Evolutionary conservation across 495 filamentous ascomycete genomes (phyloP), one percentile per base, ranked within the genome.

Genomic region (Pseudomonodictys pantanalensis): DNA sequence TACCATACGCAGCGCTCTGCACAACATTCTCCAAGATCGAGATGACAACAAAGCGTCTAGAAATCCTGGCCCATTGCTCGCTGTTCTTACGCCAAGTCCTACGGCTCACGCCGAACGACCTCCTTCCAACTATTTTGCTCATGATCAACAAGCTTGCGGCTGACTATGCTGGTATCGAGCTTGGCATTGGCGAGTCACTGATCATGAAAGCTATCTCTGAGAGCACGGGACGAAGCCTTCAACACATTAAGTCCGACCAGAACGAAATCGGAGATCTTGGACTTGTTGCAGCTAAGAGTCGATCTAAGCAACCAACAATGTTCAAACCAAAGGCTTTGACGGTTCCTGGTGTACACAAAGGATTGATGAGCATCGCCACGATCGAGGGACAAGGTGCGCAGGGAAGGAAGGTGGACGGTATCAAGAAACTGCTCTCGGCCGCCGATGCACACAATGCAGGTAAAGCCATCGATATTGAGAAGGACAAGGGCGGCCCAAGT

Each of bases 161-260:
- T 1, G 93, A 98, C 69, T 98, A 96, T 68, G 86, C 92, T 23
- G 93, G 93, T 18, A 88, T 98, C 55, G 93, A 98, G 73, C 78
- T 98, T 17, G 93, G 93, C 26, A 97, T 98, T 68, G 93, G 93
- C 41, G 93, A 98, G 76, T 96, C 91, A 12, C 71, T 98, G 42
- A 95, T 98, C 66, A 97, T 98, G 91, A 98, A 97, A 67, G 89
- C 93, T 15, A 96, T 98, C 68, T 91, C 91, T 12, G 92, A 98
- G 75, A 86, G 84, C 48, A 97, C 93, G 2, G 93, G 93, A 5
- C 86, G 95, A 52, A 93, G 86, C 68, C 72, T 97, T 38, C 74
- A 82, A 8, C 83, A 93, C 50, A 95, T 97, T 72, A 97, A 96
- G 70, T 80, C 84, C 35, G 93, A 98, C 66, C 93, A 98, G 59